Evolutionary conservation across 2,329 filamentous ascomycete species (phyloP).

Genomic region (Cryphonectria nitschkei): DNA sequence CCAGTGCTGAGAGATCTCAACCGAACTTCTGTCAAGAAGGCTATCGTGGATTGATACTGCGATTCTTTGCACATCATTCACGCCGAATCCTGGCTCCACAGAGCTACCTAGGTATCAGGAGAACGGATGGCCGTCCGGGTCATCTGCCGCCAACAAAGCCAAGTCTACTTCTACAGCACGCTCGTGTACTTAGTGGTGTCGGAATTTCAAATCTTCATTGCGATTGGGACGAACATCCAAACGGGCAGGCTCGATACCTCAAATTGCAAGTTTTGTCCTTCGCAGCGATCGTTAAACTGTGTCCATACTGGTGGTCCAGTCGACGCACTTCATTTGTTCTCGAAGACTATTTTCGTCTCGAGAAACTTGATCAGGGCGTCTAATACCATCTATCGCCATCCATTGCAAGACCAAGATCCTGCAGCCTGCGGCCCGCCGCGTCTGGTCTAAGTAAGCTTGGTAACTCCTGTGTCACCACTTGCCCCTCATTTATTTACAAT

Average conservation of each 20-base stretch:
- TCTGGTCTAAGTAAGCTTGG: no score
- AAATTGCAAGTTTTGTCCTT: neutral
- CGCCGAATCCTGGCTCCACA: neutral
- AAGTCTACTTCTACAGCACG: neutral
- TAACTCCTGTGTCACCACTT: no score
- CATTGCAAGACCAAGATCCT: no score
- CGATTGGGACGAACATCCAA: neutral
- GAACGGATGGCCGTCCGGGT: neutral
- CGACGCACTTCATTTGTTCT: no score
- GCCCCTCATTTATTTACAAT: no score
- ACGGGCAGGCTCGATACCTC: neutral
- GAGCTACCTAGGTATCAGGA: neutral
- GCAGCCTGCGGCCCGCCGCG: no score
- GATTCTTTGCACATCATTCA: neutral
- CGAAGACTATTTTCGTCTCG: no score
- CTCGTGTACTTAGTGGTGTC: neutral
- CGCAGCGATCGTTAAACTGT: slow-evolving; percentile 9
- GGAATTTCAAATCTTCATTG: neutral
- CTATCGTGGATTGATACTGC: neutral
- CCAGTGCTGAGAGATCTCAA: neutral
- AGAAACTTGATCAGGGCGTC: no score
- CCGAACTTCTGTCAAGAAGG: neutral
- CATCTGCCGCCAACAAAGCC: neutral
- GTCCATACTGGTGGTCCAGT: neutral
- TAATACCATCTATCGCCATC: no score